Conservation (phyloP, 129 eudicot species). For the Erigeron canadensis region DNA sequence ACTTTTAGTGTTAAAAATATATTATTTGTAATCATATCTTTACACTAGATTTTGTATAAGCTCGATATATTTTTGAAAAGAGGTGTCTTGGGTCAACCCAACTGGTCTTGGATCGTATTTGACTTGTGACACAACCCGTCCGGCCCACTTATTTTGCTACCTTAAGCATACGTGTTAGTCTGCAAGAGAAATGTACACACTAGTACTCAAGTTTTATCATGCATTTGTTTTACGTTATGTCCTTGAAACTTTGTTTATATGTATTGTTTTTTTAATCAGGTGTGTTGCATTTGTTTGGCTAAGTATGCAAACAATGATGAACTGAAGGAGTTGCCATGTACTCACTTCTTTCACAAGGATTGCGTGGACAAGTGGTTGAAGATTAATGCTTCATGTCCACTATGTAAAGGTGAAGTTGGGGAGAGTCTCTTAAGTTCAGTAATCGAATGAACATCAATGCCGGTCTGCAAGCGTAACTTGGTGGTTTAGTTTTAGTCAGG, state of each 20-base stretch:
- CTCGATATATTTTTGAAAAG: background rate
- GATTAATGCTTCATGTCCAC: slow-evolving; percentile 85
- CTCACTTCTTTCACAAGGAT: slow-evolving; percentile 91
- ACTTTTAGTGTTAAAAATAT: background rate
- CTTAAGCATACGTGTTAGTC: background rate
- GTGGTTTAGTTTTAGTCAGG: slow-evolving; percentile 25
- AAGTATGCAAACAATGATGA: slow-evolving; percentile 93
- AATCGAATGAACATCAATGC: slow-evolving; percentile 39
- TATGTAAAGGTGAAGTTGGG: slow-evolving; percentile 90
- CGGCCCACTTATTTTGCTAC: background rate
- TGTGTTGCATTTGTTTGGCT: slow-evolving; percentile 91
- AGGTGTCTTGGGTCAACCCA: background rate
- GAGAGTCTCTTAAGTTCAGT: slow-evolving; percentile 56
- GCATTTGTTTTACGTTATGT: background rate
- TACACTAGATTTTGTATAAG: background rate
- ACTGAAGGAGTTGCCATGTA: slow-evolving; percentile 70
- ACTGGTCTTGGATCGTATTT: background rate
- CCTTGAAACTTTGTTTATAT: background rate
- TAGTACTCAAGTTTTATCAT: background rate
- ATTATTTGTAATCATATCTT: background rate
- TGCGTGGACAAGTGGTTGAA: slow-evolving; percentile 96
- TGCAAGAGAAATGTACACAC: background rate
- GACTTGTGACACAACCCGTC: background rate
- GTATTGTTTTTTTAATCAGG: slow-evolving; percentile 37
- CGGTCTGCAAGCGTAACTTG: slow-evolving; percentile 34